Percentiles rank a stretch among this genome's conserved stretches.
These are phyloP conservation scores for Cladophialophora yegresii DNA, from an alignment of 2,329 filamentous ascomycete species.

Conservation along the genomic window DNA sequence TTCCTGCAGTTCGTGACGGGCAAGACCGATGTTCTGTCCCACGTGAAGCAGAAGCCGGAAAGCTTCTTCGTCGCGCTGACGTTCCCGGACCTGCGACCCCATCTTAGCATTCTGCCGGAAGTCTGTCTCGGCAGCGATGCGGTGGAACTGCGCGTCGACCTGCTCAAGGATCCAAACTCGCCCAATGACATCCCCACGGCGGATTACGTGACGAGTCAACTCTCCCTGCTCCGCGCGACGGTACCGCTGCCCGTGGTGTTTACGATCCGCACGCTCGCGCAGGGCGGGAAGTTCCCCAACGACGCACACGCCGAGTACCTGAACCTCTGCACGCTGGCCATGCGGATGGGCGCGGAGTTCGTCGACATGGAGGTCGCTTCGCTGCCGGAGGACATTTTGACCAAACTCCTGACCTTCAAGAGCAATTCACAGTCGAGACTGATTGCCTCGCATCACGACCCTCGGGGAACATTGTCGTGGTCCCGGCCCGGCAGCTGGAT, in stretches of 20 bases:
- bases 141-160: conserved; percentile 89
- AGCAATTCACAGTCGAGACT: conserved; percentile 74
- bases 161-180: conserved; percentile 71
- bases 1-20: conserved; percentile 73
- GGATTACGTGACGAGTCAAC: conserved; percentile 79
- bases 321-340: conserved; percentile 72
- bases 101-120: conserved; percentile 65
- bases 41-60: conserved; percentile 64
- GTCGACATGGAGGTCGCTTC: conserved; percentile 84
- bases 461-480: conserved; percentile 77
- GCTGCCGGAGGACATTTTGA: conserved; percentile 73
- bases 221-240: conserved; percentile 73
- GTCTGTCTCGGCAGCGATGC: conserved; percentile 86
- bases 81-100: conserved; percentile 68
- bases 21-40: conserved; percentile 55
- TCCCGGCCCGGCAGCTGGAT: conserved; percentile 84
- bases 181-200: conserved; percentile 60
- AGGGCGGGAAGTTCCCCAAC: conserved; percentile 88
- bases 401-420: conserved; percentile 59
- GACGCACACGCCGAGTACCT: conserved; percentile 69
- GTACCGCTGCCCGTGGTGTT: conserved; percentile 83
- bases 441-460: conserved; percentile 95
- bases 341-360: conserved; percentile 86
- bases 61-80: conserved; percentile 95
- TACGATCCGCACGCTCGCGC: conserved; percentile 80